Base-by-base conservation (phyloP, 345 rosid species). In the Salix suchowensis region DNA sequence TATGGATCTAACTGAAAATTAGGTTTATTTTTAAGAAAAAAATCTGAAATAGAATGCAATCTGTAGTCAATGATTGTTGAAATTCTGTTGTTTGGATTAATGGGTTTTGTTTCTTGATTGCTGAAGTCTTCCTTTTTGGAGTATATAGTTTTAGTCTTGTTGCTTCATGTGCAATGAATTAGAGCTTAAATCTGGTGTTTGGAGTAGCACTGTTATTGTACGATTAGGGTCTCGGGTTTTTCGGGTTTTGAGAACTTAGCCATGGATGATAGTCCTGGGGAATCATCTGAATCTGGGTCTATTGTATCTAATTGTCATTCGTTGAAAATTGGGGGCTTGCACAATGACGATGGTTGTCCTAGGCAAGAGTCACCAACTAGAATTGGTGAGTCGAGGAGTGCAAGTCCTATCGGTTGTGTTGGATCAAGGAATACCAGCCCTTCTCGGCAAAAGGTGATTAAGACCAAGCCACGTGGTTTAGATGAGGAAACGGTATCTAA, bases 401-500 rank as follows among this genome's bases (percentile, higher is more conserved):
- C 92, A 1, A 94, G 96, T 42, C 97, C 98, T 50, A 72, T 88
- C 79, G 86, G 94, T 68, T 89, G 92, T 42, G 82, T 86, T 28
- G 97, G 94, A 72, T 88, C 91, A 4, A 92, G 97, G 81, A 95
- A 93, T 82, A 88, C 91, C 40, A 90, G 97, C 67, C 98, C 97
- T 37, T 91, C 88, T 34, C 87, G 91, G 86, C 97, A 95, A 71
- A 94, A 90, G 81, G 94, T 85, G 69, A 64, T 91, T 50, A 94
- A 89, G 88, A 95, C 98, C 26, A 95, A 90, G 70, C 98, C 98
- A 55, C 94, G 97, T 39, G 98, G 98, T 65, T 83, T 95, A 30
- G 98, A 93, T 76, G 98, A 91, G 84, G 98, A 95, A 75, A 91
- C 91, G 0, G 89, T 82, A 18, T 88, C 96, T 81, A 88, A 97